Percentiles rank a stretch among this genome's conserved stretches.
Evolutionary conservation across 352 stramenopile species (phyloP).

Genomic region (Globisporangium orthogonon): DNA sequence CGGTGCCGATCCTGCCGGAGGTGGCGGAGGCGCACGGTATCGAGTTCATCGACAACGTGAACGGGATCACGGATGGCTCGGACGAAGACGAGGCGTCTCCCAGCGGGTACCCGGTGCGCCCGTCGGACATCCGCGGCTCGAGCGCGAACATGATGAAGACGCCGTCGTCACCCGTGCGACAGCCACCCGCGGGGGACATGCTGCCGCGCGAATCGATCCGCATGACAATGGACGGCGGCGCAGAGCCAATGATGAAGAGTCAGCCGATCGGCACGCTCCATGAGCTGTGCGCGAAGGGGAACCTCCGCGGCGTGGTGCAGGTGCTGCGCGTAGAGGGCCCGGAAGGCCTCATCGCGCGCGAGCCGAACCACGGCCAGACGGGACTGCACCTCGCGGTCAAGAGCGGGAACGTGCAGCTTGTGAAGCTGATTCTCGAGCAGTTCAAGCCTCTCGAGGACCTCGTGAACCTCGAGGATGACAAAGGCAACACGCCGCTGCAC

Average conservation of each 20-base stretch:
- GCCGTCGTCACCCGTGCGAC: conserved; percentile 9
- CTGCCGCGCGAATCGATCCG: conserved; percentile 55
- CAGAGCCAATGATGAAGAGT: conserved; percentile 64
- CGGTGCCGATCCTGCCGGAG: conserved; percentile 53
- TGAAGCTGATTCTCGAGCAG: conserved; percentile 80
- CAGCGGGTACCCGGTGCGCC: conserved; percentile 25
- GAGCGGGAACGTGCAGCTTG: conserved; percentile 74
- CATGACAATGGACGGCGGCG: conserved; percentile 62
- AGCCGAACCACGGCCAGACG: conserved; percentile 83
- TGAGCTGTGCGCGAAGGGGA: conserved; percentile 74
- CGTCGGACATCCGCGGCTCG: conserved; percentile 22
- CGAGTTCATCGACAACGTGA: conserved; percentile 49
- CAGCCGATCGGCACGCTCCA: conserved; percentile 77
- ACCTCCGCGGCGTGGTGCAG: conserved; percentile 72
- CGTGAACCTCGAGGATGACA: conserved; percentile 83
- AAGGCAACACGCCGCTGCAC: conserved; percentile 82
- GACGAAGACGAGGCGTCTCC: conserved; percentile 23
- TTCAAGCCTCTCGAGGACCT: conserved; percentile 76
- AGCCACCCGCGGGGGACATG: conserved; percentile 12
- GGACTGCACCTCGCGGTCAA: conserved; percentile 77
- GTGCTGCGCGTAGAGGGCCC: conserved; percentile 66
- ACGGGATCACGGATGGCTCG: conserved; percentile 21
- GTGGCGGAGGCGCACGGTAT: conserved; percentile 43
- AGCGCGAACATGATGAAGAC: conserved; percentile 8
- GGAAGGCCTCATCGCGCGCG: conserved; percentile 56